Base-by-base conservation (phyloP, 768 basidiomycete species). In the Symmetrospora coprosmae region DNA sequence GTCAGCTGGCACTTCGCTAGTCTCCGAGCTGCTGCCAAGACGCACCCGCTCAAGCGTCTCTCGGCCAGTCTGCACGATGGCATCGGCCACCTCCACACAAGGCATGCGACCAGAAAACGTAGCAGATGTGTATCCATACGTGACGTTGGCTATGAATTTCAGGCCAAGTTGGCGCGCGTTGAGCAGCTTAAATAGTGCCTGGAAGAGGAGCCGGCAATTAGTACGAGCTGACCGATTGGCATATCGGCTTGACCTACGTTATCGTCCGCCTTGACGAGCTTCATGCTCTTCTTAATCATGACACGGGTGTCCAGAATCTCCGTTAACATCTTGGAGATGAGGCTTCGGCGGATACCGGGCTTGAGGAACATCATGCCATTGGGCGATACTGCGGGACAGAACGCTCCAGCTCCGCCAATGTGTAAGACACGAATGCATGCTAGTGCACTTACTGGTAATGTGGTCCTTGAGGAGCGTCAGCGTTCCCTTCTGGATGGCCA, bases 261-360 rank as follows among this genome's bases (percentile, higher is more conserved):
- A 27, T 58, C 55, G 70, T 94, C 83, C 39, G 76, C 74, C 48
- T 80, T 80, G 7, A 78, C 78, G 23, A 77, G 75, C 71, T 96
- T 96, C 90, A 94, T 90, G 2, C 87, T 88, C 64, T 88, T 84
- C 71, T 96, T 99, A 25, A 99, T 85, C 94, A 99, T 97, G 4
- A 96, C 87, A 53, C 94, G 78, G 17, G 92, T 96, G 51, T 96
- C 87, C 64, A 99, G 75, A 2, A 97, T 75, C 72, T 99, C 94
- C 2, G 78, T 79, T 64, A 99, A 75, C 92, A 99, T 96, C 62
- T 91, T 82, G 2, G 82, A 82, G 9, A 99, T 75, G 4, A 94
- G 76, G 17, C 89, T 89, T 69, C 81, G 84, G 21, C 94, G 80
- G 2, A 96, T 83, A 45, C 78, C 77, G 0, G 82, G 76, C 68